These are phyloP conservation scores for Nemania sp. DNA, from an alignment of 2,329 filamentous ascomycete species.

Conservation along the genomic window DNA sequence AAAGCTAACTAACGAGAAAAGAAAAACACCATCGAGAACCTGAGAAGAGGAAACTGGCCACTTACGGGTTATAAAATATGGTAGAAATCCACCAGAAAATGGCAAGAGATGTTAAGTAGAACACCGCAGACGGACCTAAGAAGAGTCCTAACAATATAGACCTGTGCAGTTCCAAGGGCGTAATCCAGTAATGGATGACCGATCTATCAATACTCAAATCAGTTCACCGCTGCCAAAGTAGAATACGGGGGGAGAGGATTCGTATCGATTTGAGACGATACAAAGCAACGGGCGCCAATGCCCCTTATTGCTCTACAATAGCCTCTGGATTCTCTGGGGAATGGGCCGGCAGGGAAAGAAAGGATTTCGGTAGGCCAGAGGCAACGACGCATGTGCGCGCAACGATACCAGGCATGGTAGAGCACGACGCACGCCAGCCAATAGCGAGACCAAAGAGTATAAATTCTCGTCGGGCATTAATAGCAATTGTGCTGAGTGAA, in stretches of 20 bases:
- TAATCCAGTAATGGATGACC: not conserved
- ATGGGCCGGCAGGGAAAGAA: not conserved
- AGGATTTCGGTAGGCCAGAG: conserved; percentile 6
- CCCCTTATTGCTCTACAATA: conserved; percentile 17
- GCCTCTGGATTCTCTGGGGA: conserved; percentile 20
- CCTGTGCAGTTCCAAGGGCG: not conserved
- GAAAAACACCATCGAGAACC: not conserved
- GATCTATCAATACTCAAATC: conserved; percentile 15
- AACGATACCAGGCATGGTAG: not conserved
- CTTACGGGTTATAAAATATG: conserved; percentile 7
- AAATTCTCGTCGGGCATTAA: conserved; percentile 12
- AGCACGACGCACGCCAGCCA: conserved; percentile 16
- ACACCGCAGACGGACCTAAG: not conserved
- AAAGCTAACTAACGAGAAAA: not conserved
- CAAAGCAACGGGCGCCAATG: conserved; percentile 8
- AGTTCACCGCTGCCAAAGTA: not conserved
- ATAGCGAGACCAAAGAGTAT: conserved; percentile 5
- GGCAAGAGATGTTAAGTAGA: not conserved
- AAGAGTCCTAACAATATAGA: not conserved
- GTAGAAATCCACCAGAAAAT: not conserved
- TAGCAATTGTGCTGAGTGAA: conserved; percentile 7
- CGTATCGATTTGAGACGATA: conserved; percentile 10
- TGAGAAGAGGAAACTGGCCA: not conserved
- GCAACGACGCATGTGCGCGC: conserved; percentile 2
- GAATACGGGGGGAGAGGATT: not conserved